These are phyloP conservation scores for Botryosphaeria dothidea DNA, from an alignment of 2,329 filamentous ascomycete genomes.

Conservation along the genomic window DNA sequence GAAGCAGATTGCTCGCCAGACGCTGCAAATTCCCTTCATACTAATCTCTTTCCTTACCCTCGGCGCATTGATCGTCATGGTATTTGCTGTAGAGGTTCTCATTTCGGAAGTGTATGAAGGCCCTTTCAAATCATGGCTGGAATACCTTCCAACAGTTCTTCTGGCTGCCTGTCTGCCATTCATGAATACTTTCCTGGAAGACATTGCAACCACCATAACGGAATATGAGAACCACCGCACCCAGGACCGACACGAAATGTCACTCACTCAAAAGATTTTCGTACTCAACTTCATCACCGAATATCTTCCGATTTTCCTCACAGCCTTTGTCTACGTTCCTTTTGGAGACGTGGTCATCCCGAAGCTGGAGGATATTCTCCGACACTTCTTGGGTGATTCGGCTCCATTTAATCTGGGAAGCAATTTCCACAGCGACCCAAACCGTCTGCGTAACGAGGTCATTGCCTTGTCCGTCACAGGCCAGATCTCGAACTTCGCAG, in stretches of 20 bases:
- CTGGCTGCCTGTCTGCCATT: slow-evolving; percentile 33
- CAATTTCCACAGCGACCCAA: slow-evolving; percentile 30
- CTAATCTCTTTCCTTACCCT: slow-evolving; percentile 31
- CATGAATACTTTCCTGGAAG: slow-evolving; percentile 30
- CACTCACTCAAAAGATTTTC: slow-evolving; percentile 36
- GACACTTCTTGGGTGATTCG: slow-evolving; percentile 3
- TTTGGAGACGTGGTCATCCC: slow-evolving; percentile 31
- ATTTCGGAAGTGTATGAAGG: slow-evolving; percentile 37
- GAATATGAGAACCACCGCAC: slow-evolving; percentile 38
- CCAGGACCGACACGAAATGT: slow-evolving; percentile 33
- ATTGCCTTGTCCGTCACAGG: slow-evolving; percentile 36
- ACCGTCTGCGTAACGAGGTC: slow-evolving; percentile 34
- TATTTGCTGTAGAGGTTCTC: slow-evolving; percentile 35
- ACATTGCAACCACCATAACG: slow-evolving; percentile 31
- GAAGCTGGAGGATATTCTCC: slow-evolving; percentile 20
- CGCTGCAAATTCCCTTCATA: slow-evolving; percentile 34
- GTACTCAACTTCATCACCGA: slow-evolving; percentile 38
- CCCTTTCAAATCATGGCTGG: slow-evolving; percentile 32
- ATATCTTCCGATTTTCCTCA: slow-evolving; percentile 37
- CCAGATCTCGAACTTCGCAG: slow-evolving; percentile 31
- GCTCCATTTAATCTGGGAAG: slow-evolving; percentile 18
- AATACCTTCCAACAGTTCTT: slow-evolving; percentile 35
- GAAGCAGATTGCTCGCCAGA: slow-evolving; percentile 32
- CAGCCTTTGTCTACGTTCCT: slow-evolving; percentile 35
- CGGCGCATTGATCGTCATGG: slow-evolving; percentile 29